Conservation (phyloP, 352 stramenopile genomes). For the Pilasporangium apinafurcum region DNA sequence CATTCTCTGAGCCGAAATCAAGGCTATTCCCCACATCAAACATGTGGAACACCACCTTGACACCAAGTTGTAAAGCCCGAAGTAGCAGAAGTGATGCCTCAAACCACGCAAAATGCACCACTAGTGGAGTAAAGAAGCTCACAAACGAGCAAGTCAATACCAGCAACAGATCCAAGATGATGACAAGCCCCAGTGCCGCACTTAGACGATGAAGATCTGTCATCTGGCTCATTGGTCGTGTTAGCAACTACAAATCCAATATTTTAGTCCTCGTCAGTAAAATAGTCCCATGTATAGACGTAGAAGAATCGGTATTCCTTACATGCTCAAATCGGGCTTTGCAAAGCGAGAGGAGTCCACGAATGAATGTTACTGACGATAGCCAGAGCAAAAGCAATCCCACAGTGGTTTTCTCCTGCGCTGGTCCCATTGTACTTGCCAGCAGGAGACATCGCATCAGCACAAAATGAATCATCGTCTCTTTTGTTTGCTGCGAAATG, state of each 20-base stretch:
- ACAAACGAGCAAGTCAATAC: slow-evolving; percentile 27
- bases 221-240: slow-evolving; percentile 50
- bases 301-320: too few species aligned
- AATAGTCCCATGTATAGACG: too few species aligned
- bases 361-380: slow-evolving; percentile 47
- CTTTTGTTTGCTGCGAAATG: slow-evolving; percentile 78
- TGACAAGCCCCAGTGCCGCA: slow-evolving; percentile 24
- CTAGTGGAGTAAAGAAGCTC: slow-evolving; percentile 35
- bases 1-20: slow-evolving; percentile 35
- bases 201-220: slow-evolving; percentile 51
- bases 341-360: slow-evolving; percentile 51
- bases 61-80: slow-evolving; percentile 55
- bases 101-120: slow-evolving; percentile 72
- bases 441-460: slow-evolving; percentile 70
- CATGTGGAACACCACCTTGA: slow-evolving; percentile 65
- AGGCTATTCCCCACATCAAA: slow-evolving; percentile 31
- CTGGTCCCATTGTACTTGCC: slow-evolving; percentile 53
- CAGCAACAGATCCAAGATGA: slow-evolving; percentile 36
- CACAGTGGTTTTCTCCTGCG: slow-evolving; percentile 24
- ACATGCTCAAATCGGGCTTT: slow-evolving; percentile 61
- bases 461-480: slow-evolving; percentile 72
- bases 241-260: slow-evolving; percentile 35
- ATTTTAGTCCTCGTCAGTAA: too few species aligned
- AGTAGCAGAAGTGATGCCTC: slow-evolving; percentile 63
- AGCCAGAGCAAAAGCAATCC: slow-evolving; percentile 62